These are phyloP conservation scores for Ilex paraguariensis DNA, from an alignment of 305 asterid species.

Conservation along the genomic window DNA sequence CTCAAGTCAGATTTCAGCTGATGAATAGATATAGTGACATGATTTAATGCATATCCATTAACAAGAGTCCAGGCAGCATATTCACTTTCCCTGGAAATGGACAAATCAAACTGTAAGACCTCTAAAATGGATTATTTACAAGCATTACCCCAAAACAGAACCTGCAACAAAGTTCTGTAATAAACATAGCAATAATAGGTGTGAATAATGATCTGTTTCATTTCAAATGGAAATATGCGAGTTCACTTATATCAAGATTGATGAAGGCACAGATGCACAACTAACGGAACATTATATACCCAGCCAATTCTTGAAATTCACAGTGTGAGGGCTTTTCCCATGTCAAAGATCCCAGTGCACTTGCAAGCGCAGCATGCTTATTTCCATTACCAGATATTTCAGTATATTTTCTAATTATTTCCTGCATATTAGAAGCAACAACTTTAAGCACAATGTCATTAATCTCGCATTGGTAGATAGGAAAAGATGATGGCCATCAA, in stretches of 20 bases:
- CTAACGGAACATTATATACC: conserved; percentile 27
- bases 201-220: too few relatives aligned
- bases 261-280: background rate
- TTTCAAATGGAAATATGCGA: too few relatives aligned
- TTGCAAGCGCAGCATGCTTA: conserved; percentile 70
- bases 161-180: background rate
- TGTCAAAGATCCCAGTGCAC: conserved; percentile 81
- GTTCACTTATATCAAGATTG: background rate
- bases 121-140: too few relatives aligned
- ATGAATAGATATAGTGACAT: conserved; percentile 81
- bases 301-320: conserved; percentile 76
- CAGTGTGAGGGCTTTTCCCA: conserved; percentile 75
- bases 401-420: conserved; percentile 65
- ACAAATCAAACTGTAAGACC: conserved; percentile 3
- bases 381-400: conserved; percentile 49
- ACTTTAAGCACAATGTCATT: background rate
- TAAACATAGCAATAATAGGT: background rate
- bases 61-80: conserved; percentile 98
- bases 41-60: conserved; percentile 80
- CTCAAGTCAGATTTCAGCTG: conserved; percentile 62
- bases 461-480: too few relatives aligned
- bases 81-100: conserved; percentile 80
- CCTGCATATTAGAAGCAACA: conserved; percentile 37
- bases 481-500: background rate
- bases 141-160: too few relatives aligned